Percentiles rank a stretch among this genome's conserved stretches.
Evolutionary conservation across 495 filamentous ascomycete genomes (phyloP).

Genomic region (Lasiosphaeria hispida): DNA sequence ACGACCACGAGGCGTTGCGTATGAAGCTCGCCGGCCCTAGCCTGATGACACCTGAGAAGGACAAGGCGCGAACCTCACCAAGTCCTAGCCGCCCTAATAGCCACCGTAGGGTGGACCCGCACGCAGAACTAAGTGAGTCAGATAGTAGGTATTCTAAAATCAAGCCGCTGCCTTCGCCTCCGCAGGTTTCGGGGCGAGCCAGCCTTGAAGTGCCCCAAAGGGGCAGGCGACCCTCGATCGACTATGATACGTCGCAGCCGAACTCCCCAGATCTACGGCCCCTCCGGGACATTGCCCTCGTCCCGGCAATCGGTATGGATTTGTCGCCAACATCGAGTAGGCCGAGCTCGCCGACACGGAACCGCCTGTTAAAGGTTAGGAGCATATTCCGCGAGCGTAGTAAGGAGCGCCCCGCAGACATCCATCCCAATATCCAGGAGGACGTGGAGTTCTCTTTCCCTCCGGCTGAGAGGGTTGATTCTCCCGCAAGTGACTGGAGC

Average conservation of each 20-base stretch:
- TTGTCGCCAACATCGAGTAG: conserved; percentile 43
- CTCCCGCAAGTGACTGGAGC: conserved; percentile 26
- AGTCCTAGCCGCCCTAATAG: conserved; percentile 18
- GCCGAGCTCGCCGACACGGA: conserved; percentile 43
- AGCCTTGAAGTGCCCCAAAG: conserved; percentile 42
- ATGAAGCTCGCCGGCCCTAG: conserved; percentile 30
- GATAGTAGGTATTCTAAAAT: conserved; percentile 19
- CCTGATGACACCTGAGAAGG: conserved; percentile 32
- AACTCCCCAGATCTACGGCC: conserved; percentile 36
- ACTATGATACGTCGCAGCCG: conserved; percentile 42
- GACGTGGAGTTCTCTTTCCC: conserved; percentile 20
- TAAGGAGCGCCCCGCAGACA: conserved; percentile 34
- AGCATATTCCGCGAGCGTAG: conserved; percentile 49
- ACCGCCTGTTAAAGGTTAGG: conserved; percentile 45
- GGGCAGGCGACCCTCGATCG: conserved; percentile 36
- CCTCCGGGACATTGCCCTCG: conserved; percentile 26
- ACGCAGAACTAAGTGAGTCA: conserved; percentile 34
- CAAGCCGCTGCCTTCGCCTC: conserved; percentile 25
- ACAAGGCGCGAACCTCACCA: conserved; percentile 17
- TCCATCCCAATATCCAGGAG: conserved; percentile 23
- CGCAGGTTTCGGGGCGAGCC: conserved; percentile 29
- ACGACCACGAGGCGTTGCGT: conserved; percentile 27
- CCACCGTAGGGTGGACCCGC: conserved; percentile 31
- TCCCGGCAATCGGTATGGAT: conserved; percentile 43
- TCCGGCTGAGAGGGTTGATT: conserved; percentile 20